Percentiles rank a stretch among this genome's conserved stretches.
phyloP scores from a whole-genome alignment of 2,329 filamentous ascomycete genomes.

The Simplicillium aogashimaense region DNA sequence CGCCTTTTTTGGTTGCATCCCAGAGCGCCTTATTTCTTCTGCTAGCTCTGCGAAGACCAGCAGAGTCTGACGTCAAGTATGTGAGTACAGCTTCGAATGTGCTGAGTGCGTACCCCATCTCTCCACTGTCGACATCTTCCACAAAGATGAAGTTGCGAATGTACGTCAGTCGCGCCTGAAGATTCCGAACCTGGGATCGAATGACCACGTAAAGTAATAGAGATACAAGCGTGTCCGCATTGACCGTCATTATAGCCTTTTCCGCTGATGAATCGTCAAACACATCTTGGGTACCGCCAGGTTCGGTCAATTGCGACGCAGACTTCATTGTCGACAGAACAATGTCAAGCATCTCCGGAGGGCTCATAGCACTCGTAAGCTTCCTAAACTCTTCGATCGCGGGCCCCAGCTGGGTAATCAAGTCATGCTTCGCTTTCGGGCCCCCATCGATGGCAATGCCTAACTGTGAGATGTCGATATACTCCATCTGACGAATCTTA shows the following conservation, averaged over 20 bases:
- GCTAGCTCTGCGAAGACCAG: slow-evolving; percentile 73
- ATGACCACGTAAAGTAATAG: slow-evolving; percentile 88
- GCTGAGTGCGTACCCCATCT: slow-evolving; percentile 91
- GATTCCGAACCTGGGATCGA: slow-evolving; percentile 73
- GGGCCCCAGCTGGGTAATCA: slow-evolving; percentile 64
- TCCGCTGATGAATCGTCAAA: slow-evolving; percentile 29
- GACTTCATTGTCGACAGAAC: slow-evolving; percentile 74
- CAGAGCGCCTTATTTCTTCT: slow-evolving; percentile 77
- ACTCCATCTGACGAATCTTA: slow-evolving; percentile 87
- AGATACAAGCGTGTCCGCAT: slow-evolving; percentile 89
- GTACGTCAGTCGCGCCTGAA: slow-evolving; percentile 84
- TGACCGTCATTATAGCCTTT: slow-evolving; percentile 50
- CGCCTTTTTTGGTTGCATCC: slow-evolving; percentile 74
- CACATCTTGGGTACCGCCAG: slow-evolving; percentile 28
- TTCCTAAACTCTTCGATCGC: slow-evolving; percentile 86
- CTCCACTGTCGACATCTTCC: slow-evolving; percentile 91
- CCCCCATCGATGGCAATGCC: slow-evolving; percentile 80
- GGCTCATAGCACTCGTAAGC: slow-evolving; percentile 65
- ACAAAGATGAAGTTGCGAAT: slow-evolving; percentile 98
- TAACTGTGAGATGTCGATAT: slow-evolving; percentile 88
- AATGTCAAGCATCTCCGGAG: slow-evolving; percentile 81
- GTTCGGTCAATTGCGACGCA: slow-evolving; percentile 58
- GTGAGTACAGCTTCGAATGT: slow-evolving; percentile 91
- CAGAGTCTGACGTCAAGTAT: slow-evolving; percentile 77
- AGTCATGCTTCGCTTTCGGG: slow-evolving; percentile 66